These are phyloP conservation scores for Xylariales sp. DNA, from an alignment of 2,329 filamentous ascomycete genomes.

Conservation along the genomic window DNA sequence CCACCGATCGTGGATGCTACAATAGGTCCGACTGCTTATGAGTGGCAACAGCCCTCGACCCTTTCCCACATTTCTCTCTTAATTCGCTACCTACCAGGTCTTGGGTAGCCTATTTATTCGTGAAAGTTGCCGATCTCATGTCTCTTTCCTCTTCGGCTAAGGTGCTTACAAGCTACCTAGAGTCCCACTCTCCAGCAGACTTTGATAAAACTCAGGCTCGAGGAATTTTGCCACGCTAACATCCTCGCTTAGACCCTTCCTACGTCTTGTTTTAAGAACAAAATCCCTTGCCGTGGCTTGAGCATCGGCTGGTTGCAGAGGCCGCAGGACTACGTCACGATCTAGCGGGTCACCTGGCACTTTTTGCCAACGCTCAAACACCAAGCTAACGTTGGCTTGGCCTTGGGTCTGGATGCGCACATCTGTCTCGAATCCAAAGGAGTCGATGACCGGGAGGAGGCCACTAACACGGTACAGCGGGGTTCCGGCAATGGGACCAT, in stretches of 20 bases:
- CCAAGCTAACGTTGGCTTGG: slow-evolving; percentile 81
- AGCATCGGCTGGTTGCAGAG: slow-evolving; percentile 81
- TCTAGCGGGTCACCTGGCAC: slow-evolving; percentile 95
- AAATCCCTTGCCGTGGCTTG: slow-evolving; percentile 93
- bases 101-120: no score
- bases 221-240: slow-evolving; percentile 94
- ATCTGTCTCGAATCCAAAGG: slow-evolving; percentile 97
- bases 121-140: no score
- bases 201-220: slow-evolving; percentile 88
- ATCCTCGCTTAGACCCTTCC: slow-evolving; percentile 94
- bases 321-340: slow-evolving; percentile 73
- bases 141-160: no score
- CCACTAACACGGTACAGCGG: slow-evolving; percentile 90
- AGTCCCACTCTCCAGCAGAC: slow-evolving; percentile 82
- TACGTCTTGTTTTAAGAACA: slow-evolving; percentile 87
- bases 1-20: no score
- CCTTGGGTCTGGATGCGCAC: slow-evolving; percentile 94
- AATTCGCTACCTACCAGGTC: no score
- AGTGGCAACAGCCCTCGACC: no score
- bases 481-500: slow-evolving; percentile 89
- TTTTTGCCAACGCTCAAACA: slow-evolving; percentile 94
- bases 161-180: slow-evolving; percentile 50
- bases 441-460: slow-evolving; percentile 92
- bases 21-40: no score
- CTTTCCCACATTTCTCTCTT: no score